phyloP scores from a whole-genome alignment of 2,329 filamentous ascomycete species.

The Nemania sp. region DNA sequence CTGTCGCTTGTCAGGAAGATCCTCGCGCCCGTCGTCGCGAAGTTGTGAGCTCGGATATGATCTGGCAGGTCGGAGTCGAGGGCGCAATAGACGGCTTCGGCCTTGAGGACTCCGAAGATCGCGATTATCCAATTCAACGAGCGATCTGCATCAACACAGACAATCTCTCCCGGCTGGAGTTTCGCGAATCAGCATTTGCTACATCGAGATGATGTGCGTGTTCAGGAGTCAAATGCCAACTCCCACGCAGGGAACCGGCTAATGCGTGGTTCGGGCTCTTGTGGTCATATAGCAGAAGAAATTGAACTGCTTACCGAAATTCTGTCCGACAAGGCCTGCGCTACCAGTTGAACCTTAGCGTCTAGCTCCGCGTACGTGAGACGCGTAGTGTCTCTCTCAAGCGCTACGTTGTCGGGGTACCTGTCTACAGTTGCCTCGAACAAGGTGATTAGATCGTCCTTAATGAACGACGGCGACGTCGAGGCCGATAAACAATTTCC shows the following conservation, averaged over 20 bases:
- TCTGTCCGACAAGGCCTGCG: not conserved
- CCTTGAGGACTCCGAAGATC: slow-evolving; percentile 9
- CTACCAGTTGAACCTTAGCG: not conserved
- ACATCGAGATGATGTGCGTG: too few relatives aligned
- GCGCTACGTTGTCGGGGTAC: not conserved
- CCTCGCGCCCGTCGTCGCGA: not conserved
- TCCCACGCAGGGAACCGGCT: not conserved
- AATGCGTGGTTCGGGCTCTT: not conserved
- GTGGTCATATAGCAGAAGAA: not conserved
- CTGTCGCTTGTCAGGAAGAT: not conserved
- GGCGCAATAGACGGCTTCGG: slow-evolving; percentile 5
- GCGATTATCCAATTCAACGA: slow-evolving; percentile 12
- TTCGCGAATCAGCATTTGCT: not conserved
- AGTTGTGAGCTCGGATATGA: slow-evolving; percentile 6
- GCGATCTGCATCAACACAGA: slow-evolving; percentile 11
- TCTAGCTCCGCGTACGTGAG: not conserved
- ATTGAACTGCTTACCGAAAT: not conserved
- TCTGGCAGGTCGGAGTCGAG: not conserved
- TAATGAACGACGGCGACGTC: slow-evolving; percentile 13
- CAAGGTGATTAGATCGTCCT: slow-evolving; percentile 4
- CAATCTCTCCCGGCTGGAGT: not conserved
- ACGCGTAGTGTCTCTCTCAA: not conserved
- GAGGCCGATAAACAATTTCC: slow-evolving; percentile 7
- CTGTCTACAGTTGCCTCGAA: slow-evolving; percentile 1
- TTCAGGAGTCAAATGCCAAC: too few relatives aligned